Evolutionary conservation across 2,329 filamentous ascomycete genomes (phyloP).

Genomic region (Myriosclerotinia scirpicola): DNA sequence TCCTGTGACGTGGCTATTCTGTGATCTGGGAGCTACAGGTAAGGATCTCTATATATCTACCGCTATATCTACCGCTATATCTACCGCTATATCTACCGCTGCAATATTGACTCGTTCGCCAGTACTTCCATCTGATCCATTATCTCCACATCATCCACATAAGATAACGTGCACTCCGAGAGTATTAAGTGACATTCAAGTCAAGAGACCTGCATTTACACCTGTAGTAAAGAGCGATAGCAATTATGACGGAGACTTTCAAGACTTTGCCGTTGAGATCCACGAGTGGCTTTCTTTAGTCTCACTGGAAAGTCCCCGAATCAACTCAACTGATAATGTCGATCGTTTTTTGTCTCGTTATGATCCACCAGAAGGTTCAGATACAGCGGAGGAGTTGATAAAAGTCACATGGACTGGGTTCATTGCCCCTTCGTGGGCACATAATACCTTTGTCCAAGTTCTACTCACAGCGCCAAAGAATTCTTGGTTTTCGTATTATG

Average conservation of each 20-base stretch:
- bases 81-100: constrained; percentile 12
- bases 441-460: constrained; percentile 48
- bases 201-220: constrained; percentile 36
- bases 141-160: constrained; percentile 48
- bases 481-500: constrained; percentile 58
- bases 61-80: too few relatives aligned
- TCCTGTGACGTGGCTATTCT: constrained; percentile 76
- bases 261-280: constrained; percentile 61
- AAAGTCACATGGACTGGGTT: constrained; percentile 62
- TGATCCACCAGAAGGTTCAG: constrained; percentile 48
- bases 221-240: constrained; percentile 38
- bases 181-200: constrained; percentile 38
- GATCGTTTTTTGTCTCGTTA: constrained; percentile 72
- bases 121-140: constrained; percentile 51
- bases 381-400: constrained; percentile 42
- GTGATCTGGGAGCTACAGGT: constrained; percentile 56
- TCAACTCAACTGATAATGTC: constrained; percentile 56
- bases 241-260: constrained; percentile 52
- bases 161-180: constrained; percentile 43
- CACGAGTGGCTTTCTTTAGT: constrained; percentile 77
- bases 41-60: constrained; percentile 30
- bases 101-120: constrained; percentile 34
- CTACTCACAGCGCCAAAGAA: constrained; percentile 48
- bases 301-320: constrained; percentile 62
- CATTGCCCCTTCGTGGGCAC: constrained; percentile 54